Evolutionary conservation across 176 grass and related monocot genomes (phyloP).

Genomic region (Avena atlantica): DNA sequence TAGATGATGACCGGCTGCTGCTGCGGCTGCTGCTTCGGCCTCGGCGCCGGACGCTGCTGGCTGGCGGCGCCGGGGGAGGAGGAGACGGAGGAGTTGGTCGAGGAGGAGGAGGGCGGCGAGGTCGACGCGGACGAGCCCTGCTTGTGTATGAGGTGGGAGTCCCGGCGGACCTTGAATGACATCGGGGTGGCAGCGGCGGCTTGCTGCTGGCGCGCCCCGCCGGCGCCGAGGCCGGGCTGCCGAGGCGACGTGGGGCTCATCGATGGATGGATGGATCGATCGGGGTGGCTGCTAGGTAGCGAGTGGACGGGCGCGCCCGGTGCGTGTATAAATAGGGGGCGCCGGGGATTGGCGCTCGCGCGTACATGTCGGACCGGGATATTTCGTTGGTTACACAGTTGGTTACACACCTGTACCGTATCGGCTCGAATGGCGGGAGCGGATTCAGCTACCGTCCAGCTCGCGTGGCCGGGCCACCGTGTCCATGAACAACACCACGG

Average conservation of each 20-base stretch:
- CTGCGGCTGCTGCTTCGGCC: conserved; percentile 4
- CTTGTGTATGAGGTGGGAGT: conserved; percentile 62
- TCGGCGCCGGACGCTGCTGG: conserved; percentile 7
- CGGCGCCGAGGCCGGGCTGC: conserved; percentile 30
- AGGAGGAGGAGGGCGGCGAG: conserved; percentile 31
- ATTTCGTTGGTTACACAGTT: conserved; percentile 9
- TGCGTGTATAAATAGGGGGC: conserved; percentile 38
- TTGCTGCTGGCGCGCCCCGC: conserved; percentile 16
- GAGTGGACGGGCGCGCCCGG: conserved; percentile 24
- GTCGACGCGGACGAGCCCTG: conserved; percentile 22
- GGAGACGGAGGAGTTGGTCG: conserved; percentile 47
- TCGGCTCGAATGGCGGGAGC: conserved; percentile 2
- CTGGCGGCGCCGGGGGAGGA: conserved; percentile 31
- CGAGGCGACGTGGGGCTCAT: conserved; percentile 58
- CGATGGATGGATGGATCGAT: not conserved
- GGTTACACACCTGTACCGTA: not conserved
- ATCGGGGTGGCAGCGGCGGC: conserved; percentile 2
- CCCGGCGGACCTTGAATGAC: conserved; percentile 51
- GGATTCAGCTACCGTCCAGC: not conserved
- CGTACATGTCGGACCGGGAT: conserved; percentile 24
- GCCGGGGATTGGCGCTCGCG: conserved; percentile 27
- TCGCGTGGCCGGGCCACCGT: not conserved
- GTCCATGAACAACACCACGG: not conserved
- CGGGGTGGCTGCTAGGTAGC: conserved; percentile 33
- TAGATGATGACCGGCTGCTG: conserved; percentile 67